Percentiles rank a stretch among this genome's conserved stretches.
These are phyloP conservation scores for Scortechinia acanthostroma DNA, from an alignment of 2,329 filamentous ascomycete genomes.

Conservation along the genomic window DNA sequence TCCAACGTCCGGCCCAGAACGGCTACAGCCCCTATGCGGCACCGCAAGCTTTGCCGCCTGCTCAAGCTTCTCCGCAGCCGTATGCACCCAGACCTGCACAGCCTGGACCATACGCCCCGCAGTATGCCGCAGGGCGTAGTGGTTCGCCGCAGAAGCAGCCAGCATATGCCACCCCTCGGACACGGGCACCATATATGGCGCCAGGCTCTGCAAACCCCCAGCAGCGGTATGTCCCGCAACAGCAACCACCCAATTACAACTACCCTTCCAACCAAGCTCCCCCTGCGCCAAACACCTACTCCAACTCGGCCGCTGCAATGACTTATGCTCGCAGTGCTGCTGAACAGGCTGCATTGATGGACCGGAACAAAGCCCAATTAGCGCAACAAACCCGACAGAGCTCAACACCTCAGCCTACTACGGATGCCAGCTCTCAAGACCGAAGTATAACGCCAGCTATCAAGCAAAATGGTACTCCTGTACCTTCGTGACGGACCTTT, in stretches of 20 bases:
- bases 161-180: constrained; percentile 18
- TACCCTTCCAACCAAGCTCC: constrained; percentile 17
- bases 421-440: constrained; percentile 15
- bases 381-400: constrained; percentile 18
- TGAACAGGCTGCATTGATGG: constrained; percentile 26
- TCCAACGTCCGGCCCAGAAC: not conserved
- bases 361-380: constrained; percentile 24
- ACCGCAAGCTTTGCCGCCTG: not conserved
- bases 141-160: constrained; percentile 20
- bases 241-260: no score
- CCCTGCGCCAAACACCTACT: constrained; percentile 16
- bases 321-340: constrained; percentile 25
- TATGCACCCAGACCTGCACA: constrained; percentile 3
- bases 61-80: not conserved
- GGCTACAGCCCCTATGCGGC: not conserved
- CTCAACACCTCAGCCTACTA: constrained; percentile 14
- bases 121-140: constrained; percentile 14
- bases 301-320: constrained; percentile 21
- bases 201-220: constrained; percentile 16
- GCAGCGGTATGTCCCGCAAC: constrained; percentile 16
- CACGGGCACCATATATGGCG: constrained; percentile 21
- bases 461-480: constrained; percentile 9
- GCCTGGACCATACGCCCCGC: constrained; percentile 11
- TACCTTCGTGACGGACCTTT: constrained; percentile 5
- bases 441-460: constrained; percentile 20